A percentile compares a stretch with the other conserved stretches of the same genome.
phyloP scores from a whole-genome alignment of 2,329 filamentous ascomycete genomes.

The Phoma sp. region DNA sequence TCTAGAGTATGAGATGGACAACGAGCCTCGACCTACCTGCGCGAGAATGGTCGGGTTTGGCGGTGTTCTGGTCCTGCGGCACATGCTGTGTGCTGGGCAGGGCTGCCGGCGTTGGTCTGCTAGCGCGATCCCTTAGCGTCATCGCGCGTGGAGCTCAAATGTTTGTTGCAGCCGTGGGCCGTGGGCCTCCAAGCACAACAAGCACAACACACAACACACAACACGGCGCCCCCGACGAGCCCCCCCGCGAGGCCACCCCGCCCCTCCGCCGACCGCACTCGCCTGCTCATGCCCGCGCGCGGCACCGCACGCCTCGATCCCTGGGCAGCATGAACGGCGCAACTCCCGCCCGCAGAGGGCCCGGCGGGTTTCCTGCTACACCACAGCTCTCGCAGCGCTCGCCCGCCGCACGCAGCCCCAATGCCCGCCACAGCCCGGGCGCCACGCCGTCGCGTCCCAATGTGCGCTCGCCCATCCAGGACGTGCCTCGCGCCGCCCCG shows the following conservation, averaged over 20 bases:
- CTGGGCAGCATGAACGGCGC: constrained; percentile 72
- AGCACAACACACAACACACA: constrained; percentile 10
- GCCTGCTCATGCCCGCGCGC: constrained; percentile 7
- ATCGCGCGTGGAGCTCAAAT: constrained; percentile 11
- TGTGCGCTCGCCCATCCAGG: constrained; percentile 43
- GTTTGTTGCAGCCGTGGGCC: constrained; percentile 4
- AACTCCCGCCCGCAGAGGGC: constrained; percentile 78
- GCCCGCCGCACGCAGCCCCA: constrained; percentile 34
- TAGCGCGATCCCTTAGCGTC: constrained; percentile 8
- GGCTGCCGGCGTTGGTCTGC: background rate
- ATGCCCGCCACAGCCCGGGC: no score
- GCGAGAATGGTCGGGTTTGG: no score
- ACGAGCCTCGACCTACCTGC: no score
- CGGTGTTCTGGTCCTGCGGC: no score
- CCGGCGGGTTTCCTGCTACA: constrained; percentile 77
- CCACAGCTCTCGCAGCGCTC: constrained; percentile 61
- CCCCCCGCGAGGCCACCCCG: constrained; percentile 1
- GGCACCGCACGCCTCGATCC: constrained; percentile 1
- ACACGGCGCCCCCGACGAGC: constrained; percentile 7
- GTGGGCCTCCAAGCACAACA: no score
- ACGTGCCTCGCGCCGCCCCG: constrained; percentile 37
- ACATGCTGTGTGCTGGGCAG: no score
- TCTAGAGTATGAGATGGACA: no score
- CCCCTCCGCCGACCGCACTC: background rate
- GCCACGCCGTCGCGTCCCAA: constrained; percentile 42